Evolutionary conservation across 352 stramenopile genomes (phyloP).

Genomic region (Phytopythium helicoides): DNA sequence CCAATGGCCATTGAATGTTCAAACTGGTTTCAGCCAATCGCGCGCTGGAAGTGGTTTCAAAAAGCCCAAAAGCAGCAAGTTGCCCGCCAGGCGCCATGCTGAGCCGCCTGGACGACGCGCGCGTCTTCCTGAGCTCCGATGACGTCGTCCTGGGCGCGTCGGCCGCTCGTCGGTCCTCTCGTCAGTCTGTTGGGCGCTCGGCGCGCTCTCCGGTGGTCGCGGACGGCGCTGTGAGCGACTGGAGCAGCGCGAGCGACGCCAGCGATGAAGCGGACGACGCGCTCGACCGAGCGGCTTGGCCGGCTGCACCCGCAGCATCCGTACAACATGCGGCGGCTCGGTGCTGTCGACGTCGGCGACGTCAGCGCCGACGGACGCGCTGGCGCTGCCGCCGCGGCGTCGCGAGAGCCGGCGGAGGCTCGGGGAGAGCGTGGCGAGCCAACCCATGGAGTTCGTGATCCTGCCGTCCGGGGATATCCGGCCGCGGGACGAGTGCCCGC

Average conservation of each 20-base stretch:
- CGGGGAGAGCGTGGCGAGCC: conserved; percentile 4
- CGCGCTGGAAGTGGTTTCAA: no score
- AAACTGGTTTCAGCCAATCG: no score
- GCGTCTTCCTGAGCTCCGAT: conserved; percentile 61
- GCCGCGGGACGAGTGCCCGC: conserved; percentile 49
- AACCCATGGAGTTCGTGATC: conserved; percentile 63
- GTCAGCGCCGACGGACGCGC: background rate
- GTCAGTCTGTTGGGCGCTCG: background rate
- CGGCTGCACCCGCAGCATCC: conserved; percentile 36
- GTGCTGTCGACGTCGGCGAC: no score
- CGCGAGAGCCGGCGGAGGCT: conserved; percentile 2
- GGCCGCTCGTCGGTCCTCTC: background rate
- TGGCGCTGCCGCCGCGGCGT: background rate
- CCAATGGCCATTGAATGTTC: no score
- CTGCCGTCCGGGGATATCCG: conserved; percentile 62
- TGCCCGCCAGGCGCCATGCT: no score
- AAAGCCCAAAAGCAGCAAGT: no score
- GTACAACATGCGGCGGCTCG: conserved; percentile 26
- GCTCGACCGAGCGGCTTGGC: conserved; percentile 19
- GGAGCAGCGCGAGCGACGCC: conserved; percentile 4
- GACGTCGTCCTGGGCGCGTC: conserved; percentile 44
- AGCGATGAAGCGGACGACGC: no score
- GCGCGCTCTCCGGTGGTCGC: background rate
- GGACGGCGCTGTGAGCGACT: background rate
- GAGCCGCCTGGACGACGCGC: conserved; percentile 52